These are phyloP conservation scores for Coprinopsis sp. DNA, from an alignment of 768 basidiomycete species.

Conservation along the genomic window DNA sequence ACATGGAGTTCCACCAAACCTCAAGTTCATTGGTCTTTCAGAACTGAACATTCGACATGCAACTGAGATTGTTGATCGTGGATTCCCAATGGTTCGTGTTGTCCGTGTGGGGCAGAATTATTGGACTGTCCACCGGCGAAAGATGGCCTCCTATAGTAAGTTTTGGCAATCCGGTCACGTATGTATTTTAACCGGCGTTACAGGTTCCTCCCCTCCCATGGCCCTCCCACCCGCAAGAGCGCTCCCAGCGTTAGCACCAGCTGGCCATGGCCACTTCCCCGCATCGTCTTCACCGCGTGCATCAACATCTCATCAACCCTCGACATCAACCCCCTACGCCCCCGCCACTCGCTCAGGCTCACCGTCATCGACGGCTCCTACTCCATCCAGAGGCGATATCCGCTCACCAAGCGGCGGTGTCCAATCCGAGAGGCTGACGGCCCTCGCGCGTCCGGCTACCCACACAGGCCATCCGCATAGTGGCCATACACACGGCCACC, in stretches of 20 bases:
- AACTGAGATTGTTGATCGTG: conserved; percentile 45
- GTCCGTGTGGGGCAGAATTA: conserved; percentile 49
- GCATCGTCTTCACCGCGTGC: not conserved
- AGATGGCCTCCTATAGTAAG: not conserved
- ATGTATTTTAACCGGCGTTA: not conserved
- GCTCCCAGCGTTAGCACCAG: too few relatives aligned
- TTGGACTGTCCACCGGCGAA: conserved; percentile 42
- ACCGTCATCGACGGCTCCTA: not conserved
- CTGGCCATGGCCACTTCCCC: not conserved
- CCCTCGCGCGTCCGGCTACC: conserved; percentile 3
- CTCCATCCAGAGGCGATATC: not conserved
- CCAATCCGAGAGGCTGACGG: conserved; percentile 1
- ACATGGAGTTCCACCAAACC: conserved; percentile 45
- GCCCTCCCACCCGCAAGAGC: too few relatives aligned
- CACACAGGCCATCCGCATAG: conserved; percentile 9
- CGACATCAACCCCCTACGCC: not conserved
- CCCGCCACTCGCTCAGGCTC: not conserved
- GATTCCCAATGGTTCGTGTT: conserved; percentile 59
- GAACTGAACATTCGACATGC: conserved; percentile 42
- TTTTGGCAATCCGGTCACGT: not conserved
- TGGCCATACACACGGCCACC: conserved; percentile 11
- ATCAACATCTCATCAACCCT: too few relatives aligned
- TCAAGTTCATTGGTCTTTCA: conserved; percentile 54
- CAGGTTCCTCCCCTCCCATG: not conserved
- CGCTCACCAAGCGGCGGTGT: not conserved